Base-by-base conservation (phyloP, 495 filamentous ascomycete genomes). In the Evernia prunastri region DNA sequence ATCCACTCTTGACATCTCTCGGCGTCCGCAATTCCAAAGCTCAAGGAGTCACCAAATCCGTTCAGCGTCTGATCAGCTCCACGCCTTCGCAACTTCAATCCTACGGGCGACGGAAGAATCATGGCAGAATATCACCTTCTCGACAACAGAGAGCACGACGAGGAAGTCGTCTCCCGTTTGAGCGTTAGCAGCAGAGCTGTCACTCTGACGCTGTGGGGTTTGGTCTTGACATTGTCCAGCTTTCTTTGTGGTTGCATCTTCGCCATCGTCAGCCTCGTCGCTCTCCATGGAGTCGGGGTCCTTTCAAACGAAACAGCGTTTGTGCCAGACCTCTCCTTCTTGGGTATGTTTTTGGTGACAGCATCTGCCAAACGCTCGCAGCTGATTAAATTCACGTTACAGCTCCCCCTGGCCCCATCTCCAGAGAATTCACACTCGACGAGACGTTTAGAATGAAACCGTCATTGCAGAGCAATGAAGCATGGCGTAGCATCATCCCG, bases 401-500 rank as follows among this genome's bases (percentile, higher is more conserved):
- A 65, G 57, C 8, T 20, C 47, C 33, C 17, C 57, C 56, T 13
- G 63, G 56, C 17, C 27, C 6, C 33, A 40, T 59, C 33, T 13
- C 39, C 13, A 39, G 20, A 33, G 36, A 36, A 6, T 59, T 27
- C n/a, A 23, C 43, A 2, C 56, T 12, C 13, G 20, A 65, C 9
- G 20, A 65, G 25, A 40, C 6, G 9, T 60, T 65, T 39, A 20
- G 23, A 20, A 33, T 39, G 33, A 45, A 11, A 25, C 20, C 39
- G 33, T 64, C 63, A 15, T 13, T 25, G 17, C 23, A 18, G 10
- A 60, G 56, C 13, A 29, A 64, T 17, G 56, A 23, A 17, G 42
- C 56, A 12, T 64, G 63, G 63, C 42, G 42, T n/a, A 64, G 39
- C 18, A 59, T 64, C 25, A 29, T 64, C 27, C 56, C 29, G 39